These are phyloP conservation scores for Lecanicillium sp. DNA, from an alignment of 2,329 filamentous ascomycete genomes.

Conservation along the genomic window DNA sequence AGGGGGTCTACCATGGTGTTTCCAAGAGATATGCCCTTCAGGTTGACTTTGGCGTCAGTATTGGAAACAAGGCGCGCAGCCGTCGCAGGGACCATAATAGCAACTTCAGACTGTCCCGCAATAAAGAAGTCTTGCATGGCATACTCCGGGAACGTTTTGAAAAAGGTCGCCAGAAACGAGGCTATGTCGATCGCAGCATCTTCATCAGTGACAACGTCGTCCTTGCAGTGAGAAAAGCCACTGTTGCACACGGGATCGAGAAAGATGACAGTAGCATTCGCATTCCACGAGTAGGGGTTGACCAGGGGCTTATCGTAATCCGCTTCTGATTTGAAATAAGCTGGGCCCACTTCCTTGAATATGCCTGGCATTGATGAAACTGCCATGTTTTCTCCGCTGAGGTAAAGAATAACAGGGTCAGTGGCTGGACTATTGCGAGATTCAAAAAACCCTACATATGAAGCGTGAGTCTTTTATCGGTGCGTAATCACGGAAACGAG, in stretches of 20 bases:
- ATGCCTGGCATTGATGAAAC: constrained; percentile 93
- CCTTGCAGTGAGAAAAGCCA: constrained; percentile 92
- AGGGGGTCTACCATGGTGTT: constrained; percentile 92
- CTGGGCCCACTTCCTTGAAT: constrained; percentile 96
- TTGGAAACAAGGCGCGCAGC: constrained; percentile 85
- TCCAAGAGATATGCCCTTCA: constrained; percentile 89
- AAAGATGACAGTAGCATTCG: constrained; percentile 97
- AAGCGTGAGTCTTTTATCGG: no score
- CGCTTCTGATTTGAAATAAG: no score
- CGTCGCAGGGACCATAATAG: constrained; percentile 93
- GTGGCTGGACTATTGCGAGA: constrained; percentile 96
- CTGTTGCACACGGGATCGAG: constrained; percentile 98
- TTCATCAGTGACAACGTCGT: constrained; percentile 83
- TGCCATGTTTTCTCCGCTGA: constrained; percentile 95
- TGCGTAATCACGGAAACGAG: background rate
- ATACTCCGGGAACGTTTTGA: constrained; percentile 97
- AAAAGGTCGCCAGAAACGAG: constrained; percentile 93
- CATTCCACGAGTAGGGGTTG: constrained; percentile 93
- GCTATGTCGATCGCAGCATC: constrained; percentile 97
- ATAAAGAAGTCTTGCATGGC: constrained; percentile 95
- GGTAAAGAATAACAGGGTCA: constrained; percentile 88
- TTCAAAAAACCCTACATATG: constrained; percentile 72
- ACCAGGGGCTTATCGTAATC: no score
- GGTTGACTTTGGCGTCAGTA: constrained; percentile 96
- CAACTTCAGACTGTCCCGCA: constrained; percentile 89